Base-by-base conservation (phyloP, 2,329 filamentous ascomycete species). In the Cladobotryum protrusum region DNA sequence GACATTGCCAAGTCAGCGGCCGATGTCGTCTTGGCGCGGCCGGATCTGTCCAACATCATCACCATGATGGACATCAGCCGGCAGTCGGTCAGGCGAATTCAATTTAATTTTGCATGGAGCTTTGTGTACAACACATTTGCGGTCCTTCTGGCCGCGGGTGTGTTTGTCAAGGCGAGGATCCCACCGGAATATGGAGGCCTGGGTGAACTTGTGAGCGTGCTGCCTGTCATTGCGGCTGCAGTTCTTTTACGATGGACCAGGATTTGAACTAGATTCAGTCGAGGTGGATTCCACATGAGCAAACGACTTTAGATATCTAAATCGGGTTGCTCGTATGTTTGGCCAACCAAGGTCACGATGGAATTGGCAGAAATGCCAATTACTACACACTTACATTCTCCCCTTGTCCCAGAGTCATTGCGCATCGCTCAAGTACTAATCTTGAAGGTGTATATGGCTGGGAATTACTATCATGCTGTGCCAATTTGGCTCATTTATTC, bases 191-290 rank as follows among this genome's bases (percentile, higher is more conserved):
- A 76, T 71, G 85, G 85, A 0, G 86, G 83, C 0, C 59, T 89
- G 8, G 86, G 86, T 0, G 86, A 90, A 68, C 62, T 90, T 32
- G 83, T 88, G 0, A 89, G 86, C 58, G 82, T 91, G 0, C 50
- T 87, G 61, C 86, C 86, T 0, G 85, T 90, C 3, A 76, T 89
- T 56, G 60, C 71, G 5, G 75, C 76, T 40, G 82, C 82, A 0
- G 67, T 79, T 56, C 66, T 69, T 50, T 59, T 81, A 59, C 65
- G 65, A 40, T 78, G 68, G 68, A 58, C 61, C 33, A 63, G 57
- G 52, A 54, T 68, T 37, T 69, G 24, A 57, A 35, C 1, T 11
- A 4, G 35, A 24, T 4, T 14, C 19, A 32, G 0, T 9, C 29
- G 3, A 41, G 24, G 13, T 41, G 24, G 11, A 9, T 29, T 29